Base-by-base conservation (phyloP, 2,329 filamentous ascomycete genomes). In the Clarireedia paspali region DNA sequence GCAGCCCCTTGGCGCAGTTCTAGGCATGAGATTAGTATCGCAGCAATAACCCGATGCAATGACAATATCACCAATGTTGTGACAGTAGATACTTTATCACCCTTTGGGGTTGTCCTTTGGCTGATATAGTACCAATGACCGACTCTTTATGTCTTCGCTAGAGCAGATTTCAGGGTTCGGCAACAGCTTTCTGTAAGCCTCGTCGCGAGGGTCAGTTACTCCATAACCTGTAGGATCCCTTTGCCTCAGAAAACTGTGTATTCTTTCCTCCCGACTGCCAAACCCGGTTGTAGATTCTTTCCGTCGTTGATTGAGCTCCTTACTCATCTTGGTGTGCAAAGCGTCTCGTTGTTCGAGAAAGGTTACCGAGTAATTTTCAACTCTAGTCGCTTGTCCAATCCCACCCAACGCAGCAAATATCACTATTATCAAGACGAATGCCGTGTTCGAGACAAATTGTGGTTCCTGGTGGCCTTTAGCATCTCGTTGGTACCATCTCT, bases 241-340 rank as follows among this genome's bases (percentile, higher is more conserved):
- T 57, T 88, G 82, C 65, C 83, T 82, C 57, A 97, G 62, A 66
- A 97, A 97, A 54, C 75, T 83, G 62, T 89, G 81, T 40, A 97
- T 85, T 52, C 90, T 78, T 65, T 84, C 83, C 59, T 88, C 79
- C 53, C 80, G 76, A 65, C 72, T 74, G 67, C 73, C 65, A 70
- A 79, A 68, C 39, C 78, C 72, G 50, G 77, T 75, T 59, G 77
- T 74, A 55, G 81, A 74, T 63, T 77, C 70, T 65, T 79, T 74
- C 61, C 79, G 77, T 57, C 75, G 75, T 51, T 72, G 74, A 67
- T 83, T 75, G 47, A 84, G 73, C 57, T 83, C 79, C 57, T 78
- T 82, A 50, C 88, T 85, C 38, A 84, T 83, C 57, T 81, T 76
- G 57, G 88, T 80, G 63, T 88, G 82, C 54, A 85, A 74, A 44